These are phyloP conservation scores for Gonium pectorale DNA, from an alignment of 139 green algal genomes.

Conservation along the genomic window DNA sequence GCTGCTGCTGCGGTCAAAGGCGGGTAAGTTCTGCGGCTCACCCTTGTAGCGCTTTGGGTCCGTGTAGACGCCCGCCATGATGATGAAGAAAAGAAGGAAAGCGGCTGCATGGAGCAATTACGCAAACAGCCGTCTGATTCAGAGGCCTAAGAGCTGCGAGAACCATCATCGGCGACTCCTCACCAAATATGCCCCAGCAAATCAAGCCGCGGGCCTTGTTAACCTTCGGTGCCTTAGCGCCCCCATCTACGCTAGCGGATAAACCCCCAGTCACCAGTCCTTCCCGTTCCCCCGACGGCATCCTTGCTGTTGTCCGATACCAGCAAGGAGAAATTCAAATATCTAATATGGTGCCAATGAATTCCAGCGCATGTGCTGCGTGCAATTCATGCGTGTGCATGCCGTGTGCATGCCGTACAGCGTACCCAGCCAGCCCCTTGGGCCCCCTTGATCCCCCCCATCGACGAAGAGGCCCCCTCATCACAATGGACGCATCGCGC, in stretches of 20 bases:
- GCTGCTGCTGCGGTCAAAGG: too few relatives aligned
- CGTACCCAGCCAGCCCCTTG: too few relatives aligned
- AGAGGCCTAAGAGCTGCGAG: background rate
- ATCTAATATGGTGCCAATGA: background rate
- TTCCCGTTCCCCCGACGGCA: background rate
- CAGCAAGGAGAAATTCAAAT: background rate
- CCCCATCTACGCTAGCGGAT: background rate
- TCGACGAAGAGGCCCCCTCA: too few relatives aligned
- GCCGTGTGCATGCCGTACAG: too few relatives aligned
- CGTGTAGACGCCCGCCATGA: constrained; percentile 27
- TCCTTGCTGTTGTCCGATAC: background rate
- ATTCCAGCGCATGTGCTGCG: too few relatives aligned
- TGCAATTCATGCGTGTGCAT: too few relatives aligned
- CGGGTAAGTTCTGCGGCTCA: background rate
- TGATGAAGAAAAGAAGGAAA: constrained; percentile 30
- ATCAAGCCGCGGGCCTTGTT: background rate
- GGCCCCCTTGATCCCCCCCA: too few relatives aligned
- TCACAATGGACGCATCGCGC: too few relatives aligned
- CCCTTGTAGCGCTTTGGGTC: constrained; percentile 18
- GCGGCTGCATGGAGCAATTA: background rate
- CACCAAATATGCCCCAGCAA: constrained; percentile 40
- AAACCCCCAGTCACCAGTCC: background rate
- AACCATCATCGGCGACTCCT: background rate
- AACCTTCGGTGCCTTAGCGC: background rate
- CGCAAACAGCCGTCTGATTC: background rate